Conservation (phyloP, 805 yeast genomes). For the Monosporozyma unispora region DNA sequence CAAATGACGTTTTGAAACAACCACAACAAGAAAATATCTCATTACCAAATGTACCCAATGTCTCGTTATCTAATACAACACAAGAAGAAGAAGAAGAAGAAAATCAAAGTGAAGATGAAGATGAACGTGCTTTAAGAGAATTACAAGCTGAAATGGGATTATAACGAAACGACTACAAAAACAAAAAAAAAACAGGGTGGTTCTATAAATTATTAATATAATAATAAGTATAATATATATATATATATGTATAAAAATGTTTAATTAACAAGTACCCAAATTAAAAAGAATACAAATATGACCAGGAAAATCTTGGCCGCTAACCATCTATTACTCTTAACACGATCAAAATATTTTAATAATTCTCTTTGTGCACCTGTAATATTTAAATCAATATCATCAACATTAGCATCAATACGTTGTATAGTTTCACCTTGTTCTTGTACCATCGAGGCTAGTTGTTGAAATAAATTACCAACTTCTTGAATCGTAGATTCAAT, state of each 20-base stretch:
- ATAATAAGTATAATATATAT: neutral
- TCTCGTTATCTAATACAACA: neutral
- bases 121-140: slow-evolving; percentile 71
- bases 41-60: slow-evolving; percentile 40
- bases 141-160: slow-evolving; percentile 88
- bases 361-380: slow-evolving; percentile 91
- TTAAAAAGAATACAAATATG: slow-evolving; percentile 60
- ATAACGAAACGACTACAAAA: too few species aligned
- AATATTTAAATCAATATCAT: slow-evolving; percentile 82
- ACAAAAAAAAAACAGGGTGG: too few species aligned
- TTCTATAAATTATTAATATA: too few species aligned
- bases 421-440: slow-evolving; percentile 96
- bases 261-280: slow-evolving; percentile 72
- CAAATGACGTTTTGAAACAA: slow-evolving; percentile 1
- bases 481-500: slow-evolving; percentile 96
- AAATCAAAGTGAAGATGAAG: slow-evolving; percentile 56
- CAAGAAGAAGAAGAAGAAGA: slow-evolving; percentile 1
- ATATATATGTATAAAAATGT: slow-evolving; percentile 1
- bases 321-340: slow-evolving; percentile 87
- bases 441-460: slow-evolving; percentile 92
- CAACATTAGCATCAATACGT: slow-evolving; percentile 89
- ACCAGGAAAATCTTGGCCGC: slow-evolving; percentile 85
- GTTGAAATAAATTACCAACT: slow-evolving; percentile 89
- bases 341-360: slow-evolving; percentile 77
- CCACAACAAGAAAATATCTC: slow-evolving; percentile 17